Conservation (phyloP, 2,329 filamentous ascomycete species). For the Emergomyces pasteurianus region DNA sequence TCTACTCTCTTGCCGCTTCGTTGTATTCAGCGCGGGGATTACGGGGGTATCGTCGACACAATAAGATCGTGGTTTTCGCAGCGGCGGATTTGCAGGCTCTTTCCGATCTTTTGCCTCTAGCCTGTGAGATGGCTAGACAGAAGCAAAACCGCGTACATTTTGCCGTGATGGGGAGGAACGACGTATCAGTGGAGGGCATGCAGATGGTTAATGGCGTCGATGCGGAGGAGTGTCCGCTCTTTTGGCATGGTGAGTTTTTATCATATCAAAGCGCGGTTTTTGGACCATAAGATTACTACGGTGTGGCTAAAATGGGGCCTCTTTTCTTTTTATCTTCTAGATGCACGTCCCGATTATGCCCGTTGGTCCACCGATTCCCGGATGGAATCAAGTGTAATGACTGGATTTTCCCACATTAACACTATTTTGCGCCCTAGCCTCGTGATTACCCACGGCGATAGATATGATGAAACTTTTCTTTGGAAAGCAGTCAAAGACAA, state of each 20-base stretch:
- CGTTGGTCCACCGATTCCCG: constrained; percentile 57
- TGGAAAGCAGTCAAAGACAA: constrained; percentile 47
- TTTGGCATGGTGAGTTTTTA: constrained; percentile 41
- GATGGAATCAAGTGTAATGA: constrained; percentile 51
- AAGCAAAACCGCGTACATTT: constrained; percentile 68
- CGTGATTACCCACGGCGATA: constrained; percentile 57
- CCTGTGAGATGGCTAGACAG: constrained; percentile 70
- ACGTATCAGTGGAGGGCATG: constrained; percentile 57
- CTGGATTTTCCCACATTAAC: constrained; percentile 60
- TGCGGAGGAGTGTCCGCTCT: constrained; percentile 51
- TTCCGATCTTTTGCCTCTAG: constrained; percentile 62
- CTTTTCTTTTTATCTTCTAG: constrained; percentile 9
- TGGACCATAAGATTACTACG: background rate
- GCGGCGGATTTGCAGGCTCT: constrained; percentile 63
- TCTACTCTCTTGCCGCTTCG: constrained; percentile 51
- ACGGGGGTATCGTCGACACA: constrained; percentile 39
- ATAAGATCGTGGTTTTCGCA: constrained; percentile 67
- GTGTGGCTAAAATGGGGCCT: background rate
- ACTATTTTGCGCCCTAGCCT: constrained; percentile 66
- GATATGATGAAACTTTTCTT: constrained; percentile 58
- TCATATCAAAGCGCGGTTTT: background rate
- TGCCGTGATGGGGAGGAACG: constrained; percentile 61
- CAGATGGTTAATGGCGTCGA: constrained; percentile 69
- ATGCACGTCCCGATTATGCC: constrained; percentile 68
- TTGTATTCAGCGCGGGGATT: constrained; percentile 49